These are phyloP conservation scores for Priceomyces castillae DNA, from an alignment of 805 yeast genomes.

Conservation along the genomic window DNA sequence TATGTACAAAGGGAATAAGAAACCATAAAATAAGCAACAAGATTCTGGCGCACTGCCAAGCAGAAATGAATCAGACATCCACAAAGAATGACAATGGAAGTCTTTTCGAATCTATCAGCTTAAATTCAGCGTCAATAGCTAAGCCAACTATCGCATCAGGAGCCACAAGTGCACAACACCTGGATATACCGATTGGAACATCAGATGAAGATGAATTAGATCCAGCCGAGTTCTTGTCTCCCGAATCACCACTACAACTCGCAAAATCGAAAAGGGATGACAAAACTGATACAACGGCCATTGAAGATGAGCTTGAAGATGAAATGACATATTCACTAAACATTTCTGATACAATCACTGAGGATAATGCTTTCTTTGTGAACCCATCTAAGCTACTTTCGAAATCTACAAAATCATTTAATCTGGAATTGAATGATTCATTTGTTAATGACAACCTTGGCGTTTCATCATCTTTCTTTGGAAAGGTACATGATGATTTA, in stretches of 20 bases:
- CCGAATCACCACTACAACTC: slow-evolving; percentile 13
- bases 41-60: no score
- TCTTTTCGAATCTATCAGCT: slow-evolving; percentile 10
- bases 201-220: slow-evolving; percentile 19
- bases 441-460: not conserved
- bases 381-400: not conserved
- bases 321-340: not conserved
- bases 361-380: not conserved
- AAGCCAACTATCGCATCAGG: not conserved
- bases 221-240: slow-evolving; percentile 23
- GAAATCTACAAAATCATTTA: not conserved
- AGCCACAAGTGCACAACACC: not conserved
- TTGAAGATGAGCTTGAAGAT: not conserved
- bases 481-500: not conserved
- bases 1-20: no score
- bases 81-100: not conserved
- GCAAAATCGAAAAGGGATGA: slow-evolving; percentile 4
- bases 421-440: not conserved
- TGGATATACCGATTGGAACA: slow-evolving; percentile 7
- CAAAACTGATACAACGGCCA: slow-evolving; percentile 5
- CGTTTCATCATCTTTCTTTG: not conserved
- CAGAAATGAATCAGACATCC: not conserved
- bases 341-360: not conserved
- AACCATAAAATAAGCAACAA: no score
- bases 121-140: slow-evolving; percentile 2